Evolutionary conservation across 2,329 filamentous ascomycete species (phyloP), one percentile per base, ranked within the genome.

Genomic region (Chrysoporthe deuterocubensis): DNA sequence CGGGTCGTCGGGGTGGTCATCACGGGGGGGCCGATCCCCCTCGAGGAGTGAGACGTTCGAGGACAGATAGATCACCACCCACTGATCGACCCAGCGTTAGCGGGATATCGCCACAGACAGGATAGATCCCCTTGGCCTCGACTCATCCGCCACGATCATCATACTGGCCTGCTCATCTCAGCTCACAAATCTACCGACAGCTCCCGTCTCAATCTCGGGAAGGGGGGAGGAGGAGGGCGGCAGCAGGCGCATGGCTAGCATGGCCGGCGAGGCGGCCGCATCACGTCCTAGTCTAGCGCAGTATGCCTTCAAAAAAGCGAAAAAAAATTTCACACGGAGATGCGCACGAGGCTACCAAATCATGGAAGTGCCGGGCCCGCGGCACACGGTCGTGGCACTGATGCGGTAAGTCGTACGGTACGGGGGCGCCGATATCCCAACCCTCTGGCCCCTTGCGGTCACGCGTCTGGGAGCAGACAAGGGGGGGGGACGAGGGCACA

Each of bases 81-180:
- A 40, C 32, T 57, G 34, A 40, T 40, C 18, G 54, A 34, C 32
- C 40, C 54, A n/a, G 34, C 34, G 9, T 40, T 32, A 57, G 54
- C 32, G 54, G 9, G 32, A 57, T 34, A 40, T 34, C 54, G 54
- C 34, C 34, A 52, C n/a, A 32, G 2, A 52, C 14, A 14, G 26
- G 26, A 56, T 6, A 32, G 26, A 14, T 14, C 42, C 32, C n/a
- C 40, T 60, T 60, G 57, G 57, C 57, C n/a, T 14, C 26, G 44
- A 60, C 44, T n/a, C 44, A 60, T 60, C 13, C 34, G 57, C n/a
- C 40, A 4, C 57, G 40, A 14, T 16, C 11, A 26, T 21, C 50
- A 54, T 54, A 54, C 50, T 54, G 50, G 11, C 13, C 21, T 57
- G 54, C 32, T 57, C 32, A 57, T 57, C 54, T 32, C 50, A 26